Base-by-base conservation (phyloP, 768 basidiomycete genomes). In the Tricholoma bakamatsutake region DNA sequence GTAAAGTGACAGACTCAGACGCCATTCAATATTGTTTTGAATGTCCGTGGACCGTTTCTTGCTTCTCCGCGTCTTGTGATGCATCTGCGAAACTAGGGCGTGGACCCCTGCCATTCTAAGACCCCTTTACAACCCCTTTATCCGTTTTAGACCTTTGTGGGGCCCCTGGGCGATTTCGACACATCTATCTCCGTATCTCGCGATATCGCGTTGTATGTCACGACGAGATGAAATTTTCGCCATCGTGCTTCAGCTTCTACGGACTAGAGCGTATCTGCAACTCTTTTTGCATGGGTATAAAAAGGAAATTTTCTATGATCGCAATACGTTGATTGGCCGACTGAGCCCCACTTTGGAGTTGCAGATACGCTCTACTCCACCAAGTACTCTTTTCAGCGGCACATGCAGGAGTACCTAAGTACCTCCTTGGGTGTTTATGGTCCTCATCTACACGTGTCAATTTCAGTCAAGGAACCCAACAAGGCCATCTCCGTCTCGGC, bases 171-270 rank as follows among this genome's bases (percentile, higher is more conserved):
- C 21, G 11, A 45, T 43, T 21, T 43, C 15, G 30, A 47, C 27
- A 10, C 30, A 48, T 48, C 46, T 48, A 48, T 48, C 46, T 48
- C 46, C 46, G 46, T 17, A 48, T 48, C 46, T 48, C 46, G 46
- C 46, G 5, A n/a, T 27, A 47, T 47, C n/a, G 28, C 9, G 28
- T 30, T 15, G 6, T 28, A 4, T 30, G 13, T 30, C 46, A 30
- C 46, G 46, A 47, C 12, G 42, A 5, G 5, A 43, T 24, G 10
- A 30, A n/a, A 17, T 11, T 1, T 48, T 17, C 28, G 27, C 28
- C 45, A 28, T 28, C 13, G 24, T 46, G 27, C 45, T 30, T 48
- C 46, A 48, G n/a, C 28, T 48, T 46, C 46, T 27, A 24, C 21
- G 21, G 21, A 24, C 21, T 24, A 24, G 21, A 24, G 21, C 21